These are phyloP conservation scores for Sanghuangporus sanghuang DNA, from an alignment of 1,284 basidiomycete species.

Conservation along the genomic window DNA sequence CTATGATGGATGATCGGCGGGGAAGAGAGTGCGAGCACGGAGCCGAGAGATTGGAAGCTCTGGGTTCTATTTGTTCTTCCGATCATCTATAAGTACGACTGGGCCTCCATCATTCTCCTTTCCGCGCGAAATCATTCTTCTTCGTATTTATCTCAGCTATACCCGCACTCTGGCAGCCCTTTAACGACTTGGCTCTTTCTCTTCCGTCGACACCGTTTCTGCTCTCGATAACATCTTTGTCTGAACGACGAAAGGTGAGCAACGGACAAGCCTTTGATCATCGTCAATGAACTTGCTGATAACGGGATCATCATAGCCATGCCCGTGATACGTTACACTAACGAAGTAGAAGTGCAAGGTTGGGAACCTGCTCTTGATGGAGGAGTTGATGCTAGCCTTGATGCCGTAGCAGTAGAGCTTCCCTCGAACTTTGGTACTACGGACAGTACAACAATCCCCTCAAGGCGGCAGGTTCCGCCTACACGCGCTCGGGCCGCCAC, in stretches of 20 bases:
- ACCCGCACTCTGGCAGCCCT: background rate
- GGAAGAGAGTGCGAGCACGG: background rate
- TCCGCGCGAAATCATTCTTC: background rate
- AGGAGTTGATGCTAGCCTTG: background rate
- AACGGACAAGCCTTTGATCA: background rate
- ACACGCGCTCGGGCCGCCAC: background rate
- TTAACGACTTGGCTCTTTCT: background rate
- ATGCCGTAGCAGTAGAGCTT: background rate
- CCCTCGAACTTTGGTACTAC: background rate
- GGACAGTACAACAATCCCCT: background rate
- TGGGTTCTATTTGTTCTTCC: background rate
- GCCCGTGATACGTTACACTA: background rate
- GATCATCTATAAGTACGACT: background rate
- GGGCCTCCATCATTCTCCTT: background rate
- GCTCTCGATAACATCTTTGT: background rate
- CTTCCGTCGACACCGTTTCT: background rate
- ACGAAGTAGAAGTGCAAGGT: constrained; percentile 8
- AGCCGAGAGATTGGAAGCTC: background rate
- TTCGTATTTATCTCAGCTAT: background rate
- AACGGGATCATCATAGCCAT: background rate
- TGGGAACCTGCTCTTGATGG: constrained; percentile 8
- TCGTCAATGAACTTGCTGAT: background rate
- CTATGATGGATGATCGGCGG: background rate
- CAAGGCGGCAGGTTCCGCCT: constrained; percentile 11
- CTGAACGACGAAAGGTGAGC: background rate